A percentile compares a stretch with the other conserved stretches of the same genome.
Evolutionary conservation across 441 rosid genomes (phyloP).

Genomic region (Brassica balearica): DNA sequence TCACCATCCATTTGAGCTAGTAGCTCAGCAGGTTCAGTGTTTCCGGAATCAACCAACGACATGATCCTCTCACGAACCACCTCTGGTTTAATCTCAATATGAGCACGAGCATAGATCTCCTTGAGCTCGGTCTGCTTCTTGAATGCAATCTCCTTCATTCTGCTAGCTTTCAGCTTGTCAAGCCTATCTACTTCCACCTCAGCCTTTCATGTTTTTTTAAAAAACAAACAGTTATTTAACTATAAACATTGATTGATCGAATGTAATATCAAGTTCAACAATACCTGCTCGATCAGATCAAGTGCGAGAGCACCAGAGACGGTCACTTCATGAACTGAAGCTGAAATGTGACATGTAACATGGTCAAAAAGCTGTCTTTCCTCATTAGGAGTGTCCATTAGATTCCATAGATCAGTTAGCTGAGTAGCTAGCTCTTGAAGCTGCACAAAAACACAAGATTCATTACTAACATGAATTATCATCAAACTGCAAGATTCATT

Average conservation of each 20-base stretch:
- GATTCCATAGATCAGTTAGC: conserved; percentile 89
- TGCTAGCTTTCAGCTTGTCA: conserved; percentile 82
- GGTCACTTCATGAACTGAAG: conserved; percentile 82
- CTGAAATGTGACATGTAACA: conserved; percentile 77
- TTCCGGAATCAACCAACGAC: conserved; percentile 75
- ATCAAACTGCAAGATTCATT: neutral
- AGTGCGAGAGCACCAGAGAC: conserved; percentile 81
- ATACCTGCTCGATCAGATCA: conserved; percentile 90
- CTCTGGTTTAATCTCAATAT: conserved; percentile 76
- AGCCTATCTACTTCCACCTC: conserved; percentile 94
- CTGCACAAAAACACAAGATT: conserved; percentile 48
- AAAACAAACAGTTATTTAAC: conserved; percentile 19
- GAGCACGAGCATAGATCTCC: conserved; percentile 77
- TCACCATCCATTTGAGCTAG: conserved; percentile 91
- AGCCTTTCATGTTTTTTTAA: conserved; percentile 55
- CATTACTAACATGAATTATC: neutral
- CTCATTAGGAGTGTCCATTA: conserved; percentile 88
- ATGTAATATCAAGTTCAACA: neutral
- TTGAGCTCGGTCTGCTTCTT: conserved; percentile 89
- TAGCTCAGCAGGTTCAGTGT: conserved; percentile 81
- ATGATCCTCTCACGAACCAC: conserved; percentile 86
- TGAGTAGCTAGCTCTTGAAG: conserved; percentile 90
- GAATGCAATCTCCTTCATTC: conserved; percentile 94
- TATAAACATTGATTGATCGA: neutral
- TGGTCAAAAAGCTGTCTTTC: conserved; percentile 79